Base-by-base conservation (phyloP, 139 green algal species). In the Chloropicon primus region DNA sequence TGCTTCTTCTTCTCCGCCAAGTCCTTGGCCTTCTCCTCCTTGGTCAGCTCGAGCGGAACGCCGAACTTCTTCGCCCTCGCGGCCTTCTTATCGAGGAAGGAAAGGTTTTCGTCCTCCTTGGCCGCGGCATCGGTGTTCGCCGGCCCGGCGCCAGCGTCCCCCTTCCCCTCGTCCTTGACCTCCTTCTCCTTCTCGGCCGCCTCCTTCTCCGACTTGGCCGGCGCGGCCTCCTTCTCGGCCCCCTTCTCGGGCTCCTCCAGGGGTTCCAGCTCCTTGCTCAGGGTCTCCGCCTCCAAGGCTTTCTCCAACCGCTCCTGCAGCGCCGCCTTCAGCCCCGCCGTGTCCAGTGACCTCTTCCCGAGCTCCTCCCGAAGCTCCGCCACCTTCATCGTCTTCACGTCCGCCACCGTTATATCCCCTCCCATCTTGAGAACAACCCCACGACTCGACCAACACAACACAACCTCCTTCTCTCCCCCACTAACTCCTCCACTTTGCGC, bases 281-380 rank as follows among this genome's bases (percentile, higher is more conserved):
- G 41, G 41, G 41, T 62, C 41, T 62, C 41, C 10, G 41, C 41
- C 41, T 62, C 41, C 10, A 62, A 17, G 41, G 41, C 41, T 17
- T 62, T 29, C 71, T 79, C 27, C 75, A 79, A 22, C 5, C 74
- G n/a, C 28, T 83, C 79, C 10, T 71, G 27, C 1, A 83, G 77
- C 22, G 83, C 79, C 72, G 76, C 76, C 77, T 83, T 83, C 22
- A 83, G 27, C 26, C 79, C 79, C 2, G 54, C 23, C 24, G 26
- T 24, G 28, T 78, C 26, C 24, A 83, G 26, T 22, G 26, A 26
- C 10, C 62, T 28, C 29, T 71, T 62, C 79, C 62, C 53, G n/a
- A 83, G 78, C 79, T 84, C 79, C 23, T 24, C 62, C 28, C 54
- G 62, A 1, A 83, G 77, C 77, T 80, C 79, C 22, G 77, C 25